Conservation (phyloP, 2,329 filamentous ascomycete species). For the Aureobasidium zeae region DNA sequence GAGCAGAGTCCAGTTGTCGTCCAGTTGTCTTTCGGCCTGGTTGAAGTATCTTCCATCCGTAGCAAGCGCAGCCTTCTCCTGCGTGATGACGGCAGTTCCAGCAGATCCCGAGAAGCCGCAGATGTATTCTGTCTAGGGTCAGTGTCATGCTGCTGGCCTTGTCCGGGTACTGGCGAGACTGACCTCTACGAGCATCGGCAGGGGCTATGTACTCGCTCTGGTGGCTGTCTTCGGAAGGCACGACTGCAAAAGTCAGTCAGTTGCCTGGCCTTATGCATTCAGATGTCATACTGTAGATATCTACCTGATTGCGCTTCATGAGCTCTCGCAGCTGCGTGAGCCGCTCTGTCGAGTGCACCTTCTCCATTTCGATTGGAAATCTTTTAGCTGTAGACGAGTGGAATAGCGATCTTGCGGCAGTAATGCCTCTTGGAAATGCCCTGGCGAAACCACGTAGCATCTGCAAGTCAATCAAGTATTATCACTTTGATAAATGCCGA, state of each 20-base stretch:
- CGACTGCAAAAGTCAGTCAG: conserved; percentile 52
- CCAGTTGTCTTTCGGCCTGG: conserved; percentile 83
- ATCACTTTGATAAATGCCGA: background rate
- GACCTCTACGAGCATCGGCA: conserved; percentile 79
- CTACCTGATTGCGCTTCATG: conserved; percentile 79
- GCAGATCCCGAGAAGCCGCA: conserved; percentile 92
- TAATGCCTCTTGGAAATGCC: conserved; percentile 6
- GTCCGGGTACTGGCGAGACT: conserved; percentile 18
- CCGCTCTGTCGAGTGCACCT: conserved; percentile 67
- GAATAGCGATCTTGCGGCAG: conserved; percentile 19
- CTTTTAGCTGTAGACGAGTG: conserved; percentile 19
- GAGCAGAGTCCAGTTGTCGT: conserved; percentile 80
- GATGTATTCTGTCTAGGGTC: conserved; percentile 55
- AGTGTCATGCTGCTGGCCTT: background rate
- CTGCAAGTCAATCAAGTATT: conserved; percentile 1
- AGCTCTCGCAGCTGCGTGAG: conserved; percentile 68
- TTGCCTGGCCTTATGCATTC: conserved; percentile 20
- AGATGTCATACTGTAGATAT: conserved; percentile 70
- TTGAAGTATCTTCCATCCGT: conserved; percentile 98
- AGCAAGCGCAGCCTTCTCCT: conserved; percentile 76
- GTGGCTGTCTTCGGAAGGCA: conserved; percentile 94
- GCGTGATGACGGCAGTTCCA: conserved; percentile 80
- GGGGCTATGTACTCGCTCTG: conserved; percentile 96
- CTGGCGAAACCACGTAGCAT: conserved; percentile 10
- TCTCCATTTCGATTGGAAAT: conserved; percentile 53